These are phyloP conservation scores for Aspergillus ochraceoroseus DNA, from an alignment of 2,329 filamentous ascomycete genomes.

Conservation along the genomic window DNA sequence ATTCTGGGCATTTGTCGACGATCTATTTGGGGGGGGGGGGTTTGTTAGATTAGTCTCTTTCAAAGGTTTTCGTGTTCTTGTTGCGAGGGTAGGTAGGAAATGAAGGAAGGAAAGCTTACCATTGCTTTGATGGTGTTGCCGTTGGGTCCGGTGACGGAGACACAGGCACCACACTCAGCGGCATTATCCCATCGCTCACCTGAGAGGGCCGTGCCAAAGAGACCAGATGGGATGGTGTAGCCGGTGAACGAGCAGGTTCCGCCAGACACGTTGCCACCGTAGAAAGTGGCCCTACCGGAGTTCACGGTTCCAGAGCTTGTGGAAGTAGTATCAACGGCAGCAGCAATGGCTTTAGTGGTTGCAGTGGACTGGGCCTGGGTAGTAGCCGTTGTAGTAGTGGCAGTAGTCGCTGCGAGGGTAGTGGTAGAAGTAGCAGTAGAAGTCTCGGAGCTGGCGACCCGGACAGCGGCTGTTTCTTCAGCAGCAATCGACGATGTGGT, in stretches of 20 bases:
- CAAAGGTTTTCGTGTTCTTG: not conserved
- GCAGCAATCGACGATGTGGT: not conserved
- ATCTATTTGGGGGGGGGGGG: conserved; percentile 35
- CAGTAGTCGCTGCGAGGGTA: conserved; percentile 5
- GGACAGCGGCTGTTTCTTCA: not conserved
- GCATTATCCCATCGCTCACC: conserved; percentile 51
- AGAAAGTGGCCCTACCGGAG: conserved; percentile 49
- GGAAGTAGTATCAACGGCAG: conserved; percentile 7
- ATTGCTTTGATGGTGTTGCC: conserved; percentile 60
- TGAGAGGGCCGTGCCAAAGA: conserved; percentile 59
- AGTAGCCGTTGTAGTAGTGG: not conserved
- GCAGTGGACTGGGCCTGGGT: conserved; percentile 1
- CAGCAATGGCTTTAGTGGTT: conserved; percentile 7
- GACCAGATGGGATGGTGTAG: conserved; percentile 56
- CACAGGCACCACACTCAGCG: conserved; percentile 57
- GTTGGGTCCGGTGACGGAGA: conserved; percentile 49
- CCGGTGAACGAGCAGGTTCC: conserved; percentile 61
- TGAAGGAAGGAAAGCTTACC: conserved; percentile 42
- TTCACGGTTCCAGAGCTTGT: conserved; percentile 18
- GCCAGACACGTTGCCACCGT: conserved; percentile 54
- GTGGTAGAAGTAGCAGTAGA: not conserved
- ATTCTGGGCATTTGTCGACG: conserved; percentile 56
- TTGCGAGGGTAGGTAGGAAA: not conserved
- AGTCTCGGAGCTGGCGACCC: not conserved
- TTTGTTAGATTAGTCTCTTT: conserved; percentile 3